Percentiles rank a stretch among this genome's conserved stretches.
Evolutionary conservation across 208 protist genomes (phyloP).

Genomic region (Trypanosoma melophagium): DNA sequence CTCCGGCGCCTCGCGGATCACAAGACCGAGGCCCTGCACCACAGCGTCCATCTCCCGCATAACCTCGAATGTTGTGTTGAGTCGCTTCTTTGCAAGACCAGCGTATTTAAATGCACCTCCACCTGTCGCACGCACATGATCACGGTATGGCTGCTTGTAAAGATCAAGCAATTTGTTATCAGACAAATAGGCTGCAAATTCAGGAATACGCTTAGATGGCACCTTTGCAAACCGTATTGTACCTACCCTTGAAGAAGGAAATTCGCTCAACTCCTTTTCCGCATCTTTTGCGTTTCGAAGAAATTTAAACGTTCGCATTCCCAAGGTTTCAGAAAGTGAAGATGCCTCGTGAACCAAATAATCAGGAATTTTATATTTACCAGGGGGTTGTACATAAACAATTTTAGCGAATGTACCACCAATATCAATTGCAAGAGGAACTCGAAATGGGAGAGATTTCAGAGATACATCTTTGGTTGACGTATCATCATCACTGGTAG

Average conservation of each 20-base stretch:
- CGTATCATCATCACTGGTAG: slow-evolving; percentile 16
- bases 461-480: background rate
- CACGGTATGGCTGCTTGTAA: slow-evolving; percentile 50
- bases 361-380: slow-evolving; percentile 27
- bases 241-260: slow-evolving; percentile 50
- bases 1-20: slow-evolving; percentile 63
- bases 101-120: slow-evolving; percentile 91
- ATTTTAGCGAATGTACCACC: slow-evolving; percentile 90
- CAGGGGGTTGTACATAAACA: slow-evolving; percentile 78
- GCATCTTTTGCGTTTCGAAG: slow-evolving; percentile 45
- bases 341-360: slow-evolving; percentile 67
- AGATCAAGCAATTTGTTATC: slow-evolving; percentile 29
- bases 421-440: slow-evolving; percentile 86
- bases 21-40: slow-evolving; percentile 85
- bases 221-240: slow-evolving; percentile 83
- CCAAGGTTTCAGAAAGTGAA: slow-evolving; percentile 70
- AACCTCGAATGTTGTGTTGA: slow-evolving; percentile 71
- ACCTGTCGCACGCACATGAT: slow-evolving; percentile 76
- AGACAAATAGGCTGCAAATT: slow-evolving; percentile 65
- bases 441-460: slow-evolving; percentile 34
- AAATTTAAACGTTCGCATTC: slow-evolving; percentile 58
- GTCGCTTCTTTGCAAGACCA: slow-evolving; percentile 36
- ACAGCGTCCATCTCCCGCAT: slow-evolving; percentile 90
- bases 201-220: slow-evolving; percentile 76
- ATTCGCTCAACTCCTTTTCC: slow-evolving; percentile 35